A percentile compares a stretch with the other conserved stretches of the same genome.
Evolutionary conservation across 202 grass and related monocot species (phyloP).

Genomic region (Setaria italica): DNA sequence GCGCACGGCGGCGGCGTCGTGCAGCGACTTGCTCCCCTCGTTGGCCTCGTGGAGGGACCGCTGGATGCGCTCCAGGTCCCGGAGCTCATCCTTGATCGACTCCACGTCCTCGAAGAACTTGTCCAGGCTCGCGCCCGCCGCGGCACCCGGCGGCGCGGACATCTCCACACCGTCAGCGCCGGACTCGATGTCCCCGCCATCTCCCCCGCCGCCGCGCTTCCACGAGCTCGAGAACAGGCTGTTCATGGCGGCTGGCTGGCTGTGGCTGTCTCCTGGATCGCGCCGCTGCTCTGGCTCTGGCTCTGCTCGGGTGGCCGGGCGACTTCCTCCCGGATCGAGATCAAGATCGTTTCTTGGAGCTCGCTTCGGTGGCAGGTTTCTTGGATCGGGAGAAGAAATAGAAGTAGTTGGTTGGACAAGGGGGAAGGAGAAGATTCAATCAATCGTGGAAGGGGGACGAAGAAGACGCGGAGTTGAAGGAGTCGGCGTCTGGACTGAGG

Average conservation of each 20-base stretch:
- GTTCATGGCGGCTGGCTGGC: slow-evolving; percentile 59
- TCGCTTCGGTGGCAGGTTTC: slow-evolving; percentile 8
- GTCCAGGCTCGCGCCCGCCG: slow-evolving; percentile 72
- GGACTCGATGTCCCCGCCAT: slow-evolving; percentile 51
- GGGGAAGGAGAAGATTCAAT: neutral
- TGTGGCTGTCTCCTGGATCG: neutral
- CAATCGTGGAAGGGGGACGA: neutral
- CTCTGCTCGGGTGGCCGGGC: neutral
- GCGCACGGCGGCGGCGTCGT: slow-evolving; percentile 81
- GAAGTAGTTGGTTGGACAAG: neutral
- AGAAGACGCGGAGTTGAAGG: slow-evolving; percentile 68
- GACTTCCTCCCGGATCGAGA: neutral
- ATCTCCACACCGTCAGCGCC: slow-evolving; percentile 62
- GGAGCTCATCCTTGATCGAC: slow-evolving; percentile 94
- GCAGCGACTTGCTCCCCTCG: slow-evolving; percentile 77
- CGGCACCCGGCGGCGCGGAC: slow-evolving; percentile 31
- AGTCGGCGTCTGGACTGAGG: slow-evolving; percentile 30
- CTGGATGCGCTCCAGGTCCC: slow-evolving; percentile 81
- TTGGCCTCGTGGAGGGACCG: slow-evolving; percentile 72
- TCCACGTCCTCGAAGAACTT: slow-evolving; percentile 95
- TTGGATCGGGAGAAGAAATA: slow-evolving; percentile 53
- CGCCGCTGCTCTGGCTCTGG: neutral
- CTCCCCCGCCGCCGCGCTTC: slow-evolving; percentile 44
- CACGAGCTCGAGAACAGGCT: slow-evolving; percentile 84
- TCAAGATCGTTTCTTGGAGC: slow-evolving; percentile 1